Evolutionary conservation across 164 flowering plant genomes (phyloP).

Genomic region (Vitis rupestris): DNA sequence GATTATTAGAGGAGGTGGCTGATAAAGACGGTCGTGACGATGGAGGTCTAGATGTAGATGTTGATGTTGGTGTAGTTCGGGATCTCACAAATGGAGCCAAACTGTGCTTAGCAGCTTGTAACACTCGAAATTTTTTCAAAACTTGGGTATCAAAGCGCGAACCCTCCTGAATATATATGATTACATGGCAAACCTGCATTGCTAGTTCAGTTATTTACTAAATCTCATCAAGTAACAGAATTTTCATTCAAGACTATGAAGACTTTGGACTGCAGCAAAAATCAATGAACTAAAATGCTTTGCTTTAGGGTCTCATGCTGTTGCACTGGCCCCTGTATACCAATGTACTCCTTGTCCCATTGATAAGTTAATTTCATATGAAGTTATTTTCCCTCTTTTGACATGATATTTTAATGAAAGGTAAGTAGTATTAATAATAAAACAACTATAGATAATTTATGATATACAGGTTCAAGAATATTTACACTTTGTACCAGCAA

Average conservation of each 20-base stretch:
- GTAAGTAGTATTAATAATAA: too few relatives aligned
- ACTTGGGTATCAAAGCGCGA: constrained; percentile 65
- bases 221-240: neutral
- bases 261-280: neutral
- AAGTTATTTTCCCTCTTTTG: too few relatives aligned
- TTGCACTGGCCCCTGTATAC: neutral
- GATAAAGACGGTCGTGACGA: constrained; percentile 32
- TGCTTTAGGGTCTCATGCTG: neutral
- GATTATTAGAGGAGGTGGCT: constrained; percentile 31
- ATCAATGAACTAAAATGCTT: neutral
- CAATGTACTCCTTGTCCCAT: neutral
- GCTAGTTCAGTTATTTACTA: constrained; percentile 21
- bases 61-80: constrained; percentile 30
- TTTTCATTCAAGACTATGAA: neutral
- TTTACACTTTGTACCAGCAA: too few relatives aligned
- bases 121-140: constrained; percentile 65
- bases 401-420: too few relatives aligned
- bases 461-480: too few relatives aligned
- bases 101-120: constrained; percentile 82
- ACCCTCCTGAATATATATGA: constrained; percentile 79
- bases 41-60: constrained; percentile 44
- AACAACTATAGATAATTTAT: too few relatives aligned
- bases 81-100: constrained; percentile 62
- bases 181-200: constrained; percentile 93
- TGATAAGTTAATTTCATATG: neutral